Evolutionary conservation across 2,329 filamentous ascomycete genomes (phyloP).

Genomic region (Chrysoporthe cubensis): DNA sequence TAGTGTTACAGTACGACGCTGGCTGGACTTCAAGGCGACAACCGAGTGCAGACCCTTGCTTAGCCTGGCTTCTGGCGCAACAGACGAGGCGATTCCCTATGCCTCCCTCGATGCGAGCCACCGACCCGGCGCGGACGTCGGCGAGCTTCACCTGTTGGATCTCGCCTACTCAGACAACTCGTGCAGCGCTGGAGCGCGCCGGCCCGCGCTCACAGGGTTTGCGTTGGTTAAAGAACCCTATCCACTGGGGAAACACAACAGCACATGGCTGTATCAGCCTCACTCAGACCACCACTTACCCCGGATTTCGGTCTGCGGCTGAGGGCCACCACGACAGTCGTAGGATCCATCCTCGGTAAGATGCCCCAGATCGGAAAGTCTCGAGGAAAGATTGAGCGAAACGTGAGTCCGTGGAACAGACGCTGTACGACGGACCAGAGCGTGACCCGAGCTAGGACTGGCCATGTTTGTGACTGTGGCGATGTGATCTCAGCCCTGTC

Average conservation of each 20-base stretch:
- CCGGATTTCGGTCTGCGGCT: slow-evolving; percentile 16
- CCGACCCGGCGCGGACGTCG: slow-evolving; percentile 16
- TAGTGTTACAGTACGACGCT: too few species aligned
- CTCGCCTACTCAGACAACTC: slow-evolving; percentile 23
- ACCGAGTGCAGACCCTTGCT: neutral
- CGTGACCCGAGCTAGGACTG: neutral
- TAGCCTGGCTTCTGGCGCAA: neutral
- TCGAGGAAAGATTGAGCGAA: neutral
- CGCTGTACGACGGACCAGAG: neutral
- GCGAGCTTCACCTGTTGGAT: slow-evolving; percentile 14
- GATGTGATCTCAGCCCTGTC: neutral
- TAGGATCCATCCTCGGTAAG: neutral
- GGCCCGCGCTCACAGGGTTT: neutral
- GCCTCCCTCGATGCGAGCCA: too few species aligned
- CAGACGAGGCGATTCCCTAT: too few species aligned
- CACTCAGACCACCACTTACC: slow-evolving; percentile 7
- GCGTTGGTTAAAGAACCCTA: neutral
- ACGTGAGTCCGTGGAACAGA: neutral
- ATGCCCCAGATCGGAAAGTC: neutral
- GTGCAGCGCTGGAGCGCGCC: slow-evolving; percentile 6
- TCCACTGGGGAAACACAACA: slow-evolving; percentile 22
- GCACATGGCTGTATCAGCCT: slow-evolving; percentile 15
- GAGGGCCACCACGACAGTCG: slow-evolving; percentile 1
- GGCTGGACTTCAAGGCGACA: neutral
- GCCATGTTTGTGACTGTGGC: slow-evolving; percentile 3